Evolutionary conservation across 2,329 filamentous ascomycete species (phyloP).

Genomic region (Trichoderma citrinoviride): DNA sequence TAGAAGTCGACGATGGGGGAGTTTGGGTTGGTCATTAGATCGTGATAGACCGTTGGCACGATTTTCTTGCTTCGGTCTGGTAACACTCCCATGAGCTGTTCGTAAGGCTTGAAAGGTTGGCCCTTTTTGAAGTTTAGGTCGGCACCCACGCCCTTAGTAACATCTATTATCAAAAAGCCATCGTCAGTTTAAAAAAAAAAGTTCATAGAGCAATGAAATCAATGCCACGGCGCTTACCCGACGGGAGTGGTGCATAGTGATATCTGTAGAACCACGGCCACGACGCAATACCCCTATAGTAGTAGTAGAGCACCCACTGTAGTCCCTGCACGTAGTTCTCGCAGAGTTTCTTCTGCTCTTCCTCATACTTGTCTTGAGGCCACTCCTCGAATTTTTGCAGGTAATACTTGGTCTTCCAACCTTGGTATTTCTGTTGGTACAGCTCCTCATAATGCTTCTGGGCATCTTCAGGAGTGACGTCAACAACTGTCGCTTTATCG

Average conservation of each 20-base stretch:
- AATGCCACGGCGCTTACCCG: conserved; percentile 49
- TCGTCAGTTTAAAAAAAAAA: conserved; percentile 27
- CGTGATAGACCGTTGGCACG: conserved; percentile 81
- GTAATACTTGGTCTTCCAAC: conserved; percentile 96
- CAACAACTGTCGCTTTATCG: conserved; percentile 82
- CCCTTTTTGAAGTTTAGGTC: conserved; percentile 91
- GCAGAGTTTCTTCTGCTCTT: conserved; percentile 75
- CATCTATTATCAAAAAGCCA: conserved; percentile 54
- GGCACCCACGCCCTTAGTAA: conserved; percentile 80
- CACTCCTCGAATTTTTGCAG: conserved; percentile 82
- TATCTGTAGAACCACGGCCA: conserved; percentile 99
- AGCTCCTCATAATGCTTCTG: conserved; percentile 76
- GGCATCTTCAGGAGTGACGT: conserved; percentile 74
- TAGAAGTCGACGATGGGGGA: conserved; percentile 99
- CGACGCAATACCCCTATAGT: conserved; percentile 93
- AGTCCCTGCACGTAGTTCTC: conserved; percentile 98
- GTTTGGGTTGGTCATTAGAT: conserved; percentile 84
- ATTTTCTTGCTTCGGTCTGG: conserved; percentile 97
- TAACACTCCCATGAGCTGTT: conserved; percentile 97
- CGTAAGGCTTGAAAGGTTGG: conserved; percentile 90
- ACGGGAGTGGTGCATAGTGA: conserved; percentile 97
- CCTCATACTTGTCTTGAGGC: conserved; percentile 70
- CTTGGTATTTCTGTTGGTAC: conserved; percentile 84
- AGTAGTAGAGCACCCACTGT: conserved; percentile 98
- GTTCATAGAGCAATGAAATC: neutral